Evolutionary conservation across 2,329 filamentous ascomycete species (phyloP).

Genomic region (Graphilbum sp.): DNA sequence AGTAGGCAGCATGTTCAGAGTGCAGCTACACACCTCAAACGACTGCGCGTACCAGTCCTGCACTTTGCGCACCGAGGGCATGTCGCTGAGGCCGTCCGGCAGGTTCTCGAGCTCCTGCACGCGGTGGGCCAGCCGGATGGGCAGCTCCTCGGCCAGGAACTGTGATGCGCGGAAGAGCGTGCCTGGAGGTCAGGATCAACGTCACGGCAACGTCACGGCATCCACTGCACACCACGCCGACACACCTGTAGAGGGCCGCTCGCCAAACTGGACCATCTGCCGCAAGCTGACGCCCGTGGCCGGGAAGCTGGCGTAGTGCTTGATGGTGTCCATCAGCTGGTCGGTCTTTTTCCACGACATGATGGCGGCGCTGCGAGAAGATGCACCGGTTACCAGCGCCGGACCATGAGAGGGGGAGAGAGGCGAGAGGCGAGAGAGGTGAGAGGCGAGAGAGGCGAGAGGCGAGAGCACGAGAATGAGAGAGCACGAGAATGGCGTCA

Average conservation of each 20-base stretch:
- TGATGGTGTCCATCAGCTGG: constrained; percentile 89
- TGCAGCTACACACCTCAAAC: constrained; percentile 64
- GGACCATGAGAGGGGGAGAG: not conserved
- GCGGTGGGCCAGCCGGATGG: constrained; percentile 88
- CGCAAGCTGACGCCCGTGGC: constrained; percentile 90
- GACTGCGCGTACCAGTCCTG: constrained; percentile 99
- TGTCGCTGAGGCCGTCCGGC: constrained; percentile 90
- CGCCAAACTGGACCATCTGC: constrained; percentile 98
- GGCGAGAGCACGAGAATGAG: not conserved
- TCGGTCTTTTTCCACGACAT: constrained; percentile 94
- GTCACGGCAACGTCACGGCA: not conserved
- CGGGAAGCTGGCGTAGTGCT: constrained; percentile 91
- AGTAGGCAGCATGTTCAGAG: no score
- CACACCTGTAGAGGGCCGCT: constrained; percentile 77
- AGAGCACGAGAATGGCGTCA: no score
- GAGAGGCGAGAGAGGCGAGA: not conserved
- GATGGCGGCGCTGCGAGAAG: constrained; percentile 14
- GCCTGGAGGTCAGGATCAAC: constrained; percentile 30
- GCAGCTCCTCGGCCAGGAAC: constrained; percentile 94
- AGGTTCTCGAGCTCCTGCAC: constrained; percentile 87
- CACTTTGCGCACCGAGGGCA: constrained; percentile 91
- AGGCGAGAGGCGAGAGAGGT: not conserved
- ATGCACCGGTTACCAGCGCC: not conserved
- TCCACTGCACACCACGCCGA: constrained; percentile 6
- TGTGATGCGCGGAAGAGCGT: constrained; percentile 95